Evolutionary conservation across 805 yeast genomes (phyloP), one percentile per base, ranked within the genome.

Genomic region (Candida nonsorbophila): DNA sequence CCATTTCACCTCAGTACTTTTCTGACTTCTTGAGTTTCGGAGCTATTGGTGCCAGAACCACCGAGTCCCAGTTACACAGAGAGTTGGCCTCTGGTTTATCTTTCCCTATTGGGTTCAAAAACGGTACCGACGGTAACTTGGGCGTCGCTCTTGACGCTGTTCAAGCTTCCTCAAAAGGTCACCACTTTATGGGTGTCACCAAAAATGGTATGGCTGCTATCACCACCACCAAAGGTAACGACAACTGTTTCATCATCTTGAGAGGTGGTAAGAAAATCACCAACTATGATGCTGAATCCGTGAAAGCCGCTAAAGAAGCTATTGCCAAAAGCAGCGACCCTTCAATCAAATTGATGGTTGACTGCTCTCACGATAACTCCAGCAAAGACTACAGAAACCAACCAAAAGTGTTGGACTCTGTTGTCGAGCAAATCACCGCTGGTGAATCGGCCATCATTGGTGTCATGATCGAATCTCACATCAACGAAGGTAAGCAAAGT

Each of bases 21-120:
- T 77, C 92, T 28, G 98, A 90, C 58, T 75, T 90, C 44, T 82
- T 90, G 72, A 84, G 95, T 15, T 76, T 92, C 30, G 98, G 98
- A 50, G 98, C 98, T 27, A 88, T 90, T 56, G 98, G 98, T 49
- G 98, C 98, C 22, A 82, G 98, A 71, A 90, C 98, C 25, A 90
- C 98, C 22, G 98, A 90, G 67, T 87, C 96, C 22, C 98, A 90
- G 67, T 75, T 90, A 31, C 98, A 90, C 61, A 80, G 98, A 59
- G 98, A 90, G 61, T 74, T 90, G 44, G 95, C 97, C 3, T 87
- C 97, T 1, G 98, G 97, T 18, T 68, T 92, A 26, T 84, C 95
- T 3, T 90, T 92, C 86, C 98, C 98, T 24, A 86, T 90, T 36
- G 98, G 98, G 30, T 90, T 90, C 80, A 90, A 90, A 58, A 90